A percentile compares a stretch with the other conserved stretches of the same genome.
Conservation (phyloP, 2,329 filamentous ascomycete species). For the Aspergillus tanneri region DNA sequence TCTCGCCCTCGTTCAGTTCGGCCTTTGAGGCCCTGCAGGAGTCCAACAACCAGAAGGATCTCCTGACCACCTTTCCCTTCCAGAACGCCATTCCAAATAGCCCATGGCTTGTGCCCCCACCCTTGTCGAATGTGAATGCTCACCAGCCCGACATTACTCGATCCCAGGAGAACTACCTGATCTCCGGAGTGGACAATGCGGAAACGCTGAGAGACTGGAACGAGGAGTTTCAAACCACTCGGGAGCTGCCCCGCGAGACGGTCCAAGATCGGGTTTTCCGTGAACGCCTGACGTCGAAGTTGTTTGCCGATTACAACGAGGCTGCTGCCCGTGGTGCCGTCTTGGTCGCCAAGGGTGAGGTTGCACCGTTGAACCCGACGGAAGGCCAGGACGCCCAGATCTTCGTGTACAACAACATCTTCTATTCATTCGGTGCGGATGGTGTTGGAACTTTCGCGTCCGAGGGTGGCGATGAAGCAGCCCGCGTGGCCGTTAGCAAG, state of each 20-base stretch:
- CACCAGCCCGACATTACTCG: conserved; percentile 84
- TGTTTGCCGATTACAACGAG: conserved; percentile 97
- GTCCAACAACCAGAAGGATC: conserved; percentile 79
- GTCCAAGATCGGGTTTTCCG: conserved; percentile 96
- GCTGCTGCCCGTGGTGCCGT: conserved; percentile 89
- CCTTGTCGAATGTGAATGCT: conserved; percentile 59
- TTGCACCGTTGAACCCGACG: conserved; percentile 90
- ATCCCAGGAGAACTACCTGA: conserved; percentile 87
- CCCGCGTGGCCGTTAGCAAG: conserved; percentile 92
- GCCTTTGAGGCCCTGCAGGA: conserved; percentile 79
- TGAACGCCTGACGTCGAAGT: conserved; percentile 87
- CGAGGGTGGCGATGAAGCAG: conserved; percentile 94
- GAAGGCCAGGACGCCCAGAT: conserved; percentile 93
- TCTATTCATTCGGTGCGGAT: conserved; percentile 97
- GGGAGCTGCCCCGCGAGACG: conserved; percentile 87
- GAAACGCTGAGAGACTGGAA: conserved; percentile 98
- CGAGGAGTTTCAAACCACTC: conserved; percentile 95
- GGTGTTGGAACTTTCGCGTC: conserved; percentile 95
- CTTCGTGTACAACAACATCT: conserved; percentile 99
- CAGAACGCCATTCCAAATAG: conserved; percentile 90
- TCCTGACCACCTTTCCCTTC: conserved; percentile 89
- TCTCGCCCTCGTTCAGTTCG: conserved; percentile 79
- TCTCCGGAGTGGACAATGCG: conserved; percentile 87
- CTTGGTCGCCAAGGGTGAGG: conserved; percentile 86
- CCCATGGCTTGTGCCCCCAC: conserved; percentile 81